These are phyloP conservation scores for Paxillus involutus DNA, from an alignment of 768 basidiomycete genomes.

Conservation along the genomic window DNA sequence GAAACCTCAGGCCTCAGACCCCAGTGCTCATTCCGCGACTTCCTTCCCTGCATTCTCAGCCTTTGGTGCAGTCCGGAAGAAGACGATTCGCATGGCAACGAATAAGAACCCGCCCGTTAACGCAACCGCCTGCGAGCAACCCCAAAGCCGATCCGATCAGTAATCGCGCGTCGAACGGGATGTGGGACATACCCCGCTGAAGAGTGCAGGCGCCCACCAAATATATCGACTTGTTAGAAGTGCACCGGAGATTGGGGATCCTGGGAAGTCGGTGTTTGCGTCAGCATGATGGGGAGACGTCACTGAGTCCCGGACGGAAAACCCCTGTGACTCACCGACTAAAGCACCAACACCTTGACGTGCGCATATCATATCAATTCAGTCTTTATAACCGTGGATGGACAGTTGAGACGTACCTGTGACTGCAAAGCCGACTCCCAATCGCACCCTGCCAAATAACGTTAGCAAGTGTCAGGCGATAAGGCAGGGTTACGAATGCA, in stretches of 20 bases:
- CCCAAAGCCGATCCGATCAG: too few species aligned
- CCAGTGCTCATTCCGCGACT: not conserved
- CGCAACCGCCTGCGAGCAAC: not conserved
- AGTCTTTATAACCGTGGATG: not conserved
- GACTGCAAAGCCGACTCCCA: conserved; percentile 50
- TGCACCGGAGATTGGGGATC: conserved; percentile 58
- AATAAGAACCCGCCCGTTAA: not conserved
- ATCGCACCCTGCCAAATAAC: conserved; percentile 23
- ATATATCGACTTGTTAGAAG: conserved; percentile 47
- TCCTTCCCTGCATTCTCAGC: not conserved
- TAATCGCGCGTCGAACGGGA: too few species aligned
- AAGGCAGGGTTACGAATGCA: conserved; percentile 1
- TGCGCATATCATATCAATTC: not conserved
- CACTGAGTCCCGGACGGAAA: not conserved
- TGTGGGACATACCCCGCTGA: conserved; percentile 39
- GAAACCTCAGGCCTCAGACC: too few species aligned
- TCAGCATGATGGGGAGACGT: too few species aligned
- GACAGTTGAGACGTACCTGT: conserved; percentile 30
- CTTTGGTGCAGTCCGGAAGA: not conserved
- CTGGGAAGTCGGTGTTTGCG: conserved; percentile 22
- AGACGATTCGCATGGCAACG: not conserved
- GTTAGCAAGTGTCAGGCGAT: conserved; percentile 6
- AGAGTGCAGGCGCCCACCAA: conserved; percentile 60
- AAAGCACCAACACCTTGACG: conserved; percentile 24
- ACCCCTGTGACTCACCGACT: conserved; percentile 11